A percentile compares a stretch with the other conserved stretches of the same genome.
Conservation (phyloP, 805 yeast genomes). For the Blastobotrys mokoenaii region DNA sequence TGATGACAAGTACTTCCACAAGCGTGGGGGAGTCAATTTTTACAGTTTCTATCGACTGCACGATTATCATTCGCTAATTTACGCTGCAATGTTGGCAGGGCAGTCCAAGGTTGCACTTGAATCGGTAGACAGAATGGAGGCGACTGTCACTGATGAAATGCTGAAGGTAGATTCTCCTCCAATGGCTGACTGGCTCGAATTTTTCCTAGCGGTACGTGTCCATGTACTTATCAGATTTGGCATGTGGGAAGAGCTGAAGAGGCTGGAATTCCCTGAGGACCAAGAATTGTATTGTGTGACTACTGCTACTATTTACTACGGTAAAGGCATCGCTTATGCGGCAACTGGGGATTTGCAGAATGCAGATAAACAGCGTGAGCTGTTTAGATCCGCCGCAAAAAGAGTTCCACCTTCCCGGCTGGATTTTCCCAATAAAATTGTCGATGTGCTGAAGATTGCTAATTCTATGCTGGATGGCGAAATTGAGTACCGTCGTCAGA, state of each 20-base stretch:
- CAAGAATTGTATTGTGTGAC: background rate
- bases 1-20: background rate
- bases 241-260: constrained; percentile 1
- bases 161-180: constrained; percentile 1
- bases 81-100: constrained; percentile 2
- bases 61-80: constrained; percentile 1
- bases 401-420: background rate
- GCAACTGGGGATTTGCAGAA: background rate
- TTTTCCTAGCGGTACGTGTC: constrained; percentile 27
- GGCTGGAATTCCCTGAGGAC: background rate
- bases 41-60: constrained; percentile 2
- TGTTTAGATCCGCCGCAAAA: background rate
- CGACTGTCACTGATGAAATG: background rate
- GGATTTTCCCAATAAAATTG: background rate
- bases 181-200: constrained; percentile 2
- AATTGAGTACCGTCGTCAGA: background rate
- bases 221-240: constrained; percentile 2
- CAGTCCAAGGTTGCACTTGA: background rate
- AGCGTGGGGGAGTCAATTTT: background rate
- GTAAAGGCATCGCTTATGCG: background rate
- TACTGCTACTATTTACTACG: background rate
- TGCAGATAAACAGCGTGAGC: background rate
- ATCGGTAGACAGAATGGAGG: constrained; percentile 1
- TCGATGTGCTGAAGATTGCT: background rate
- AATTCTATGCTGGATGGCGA: background rate